Percentiles rank a stretch among this genome's conserved stretches.
Conservation (phyloP, 192 early-diverging fungal species). For the Coemansia sp. region DNA sequence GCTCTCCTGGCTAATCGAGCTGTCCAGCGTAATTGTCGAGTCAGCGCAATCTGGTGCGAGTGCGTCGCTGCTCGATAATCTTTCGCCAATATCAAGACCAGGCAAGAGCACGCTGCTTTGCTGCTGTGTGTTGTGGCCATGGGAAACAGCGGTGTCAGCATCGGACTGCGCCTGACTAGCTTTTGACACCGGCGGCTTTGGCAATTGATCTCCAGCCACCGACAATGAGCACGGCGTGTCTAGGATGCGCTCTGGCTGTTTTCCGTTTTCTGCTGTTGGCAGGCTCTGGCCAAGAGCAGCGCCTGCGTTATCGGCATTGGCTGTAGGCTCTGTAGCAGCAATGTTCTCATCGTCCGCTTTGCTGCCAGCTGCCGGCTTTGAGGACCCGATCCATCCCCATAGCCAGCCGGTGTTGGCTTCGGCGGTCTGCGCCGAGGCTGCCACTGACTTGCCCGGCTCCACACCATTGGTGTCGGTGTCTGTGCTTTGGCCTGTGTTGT, state of each 20-base stretch:
- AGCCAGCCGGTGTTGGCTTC: constrained; percentile 5
- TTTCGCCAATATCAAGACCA: constrained; percentile 17
- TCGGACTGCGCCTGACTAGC: background rate
- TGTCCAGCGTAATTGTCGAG: background rate
- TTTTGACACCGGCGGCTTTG: background rate
- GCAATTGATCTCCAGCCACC: background rate
- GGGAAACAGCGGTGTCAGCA: background rate
- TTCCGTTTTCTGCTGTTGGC: background rate
- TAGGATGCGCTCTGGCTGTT: background rate
- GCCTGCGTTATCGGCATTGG: background rate
- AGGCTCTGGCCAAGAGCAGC: background rate
- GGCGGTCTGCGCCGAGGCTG: background rate
- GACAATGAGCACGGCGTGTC: background rate
- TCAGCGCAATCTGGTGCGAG: background rate
- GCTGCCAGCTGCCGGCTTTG: background rate
- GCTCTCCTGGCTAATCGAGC: background rate
- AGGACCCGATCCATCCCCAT: constrained; percentile 8
- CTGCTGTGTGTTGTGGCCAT: constrained; percentile 9
- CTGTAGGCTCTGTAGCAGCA: background rate
- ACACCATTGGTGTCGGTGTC: no score
- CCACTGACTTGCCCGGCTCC: background rate
- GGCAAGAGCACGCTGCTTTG: constrained; percentile 15
- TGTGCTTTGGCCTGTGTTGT: background rate
- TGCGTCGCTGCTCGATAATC: background rate
- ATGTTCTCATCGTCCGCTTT: no score